Evolutionary conservation across 169 alveolate genomes (phyloP), one percentile per base, ranked within the genome.

Genomic region (Plasmodium relictum): DNA sequence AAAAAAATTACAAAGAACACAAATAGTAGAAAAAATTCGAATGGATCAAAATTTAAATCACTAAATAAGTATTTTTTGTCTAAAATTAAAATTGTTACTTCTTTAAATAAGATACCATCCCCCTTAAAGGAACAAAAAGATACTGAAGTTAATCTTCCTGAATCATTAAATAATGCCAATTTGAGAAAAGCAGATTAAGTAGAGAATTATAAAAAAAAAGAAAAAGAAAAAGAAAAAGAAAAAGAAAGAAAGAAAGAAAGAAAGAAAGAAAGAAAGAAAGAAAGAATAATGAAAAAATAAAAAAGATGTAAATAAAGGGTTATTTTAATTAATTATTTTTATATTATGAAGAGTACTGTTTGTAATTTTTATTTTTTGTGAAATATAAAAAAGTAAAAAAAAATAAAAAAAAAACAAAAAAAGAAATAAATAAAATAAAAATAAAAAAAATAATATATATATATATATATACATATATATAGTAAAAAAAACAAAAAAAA

Each of bases 141-240:
- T 66, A 80, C 90, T 52, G 90, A 80, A 62, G 90, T 80, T 48
- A 80, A 80, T 54, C 83, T 80, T 45, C 90, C 90, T 8, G 90
- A 80, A 62, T 80, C 90, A 16, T 62, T 80, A 74, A 80, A 65
- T 66, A 80, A 68, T 80, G 10, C 80, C 14, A 73, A 26, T 31
- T 41, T 65, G n/a, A 73, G 72, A 73, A 73, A 73, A 50, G 63
- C 9, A 12, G 73, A 63, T 7, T 63, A 37, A 73, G 39, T 9
- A 16, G 39, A 1, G 39, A 1, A 31, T 31, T 31, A 31, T 31
- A 42, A 45, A 22, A 16, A 12, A 14, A 24, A 31, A 44, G 73
- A 22, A 70, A n/a, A 16, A 44, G 24, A 6, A 62, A 31, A 62
- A 18, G 12, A 58, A 31, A 50, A 14, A 50, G 42, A 20, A 22